Base-by-base conservation (phyloP, 768 basidiomycete species). In the Termitomyces sp. region DNA sequence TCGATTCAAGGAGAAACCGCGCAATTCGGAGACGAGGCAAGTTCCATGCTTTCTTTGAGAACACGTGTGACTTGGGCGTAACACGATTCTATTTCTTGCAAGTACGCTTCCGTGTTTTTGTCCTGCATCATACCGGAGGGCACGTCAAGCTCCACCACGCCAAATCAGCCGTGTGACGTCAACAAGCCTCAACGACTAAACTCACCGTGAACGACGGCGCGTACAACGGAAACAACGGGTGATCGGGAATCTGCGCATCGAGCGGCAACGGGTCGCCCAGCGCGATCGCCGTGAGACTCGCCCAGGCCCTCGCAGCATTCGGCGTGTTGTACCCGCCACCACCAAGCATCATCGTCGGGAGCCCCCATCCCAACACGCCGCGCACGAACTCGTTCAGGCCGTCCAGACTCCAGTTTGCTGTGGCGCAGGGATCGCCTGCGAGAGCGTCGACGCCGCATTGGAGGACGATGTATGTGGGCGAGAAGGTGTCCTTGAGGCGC, bases 381-480 rank as follows among this genome's bases (percentile, higher is more conserved):
- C 62, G 78, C 87, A 90, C 88, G 89, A 4, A 86, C 84, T 92
- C 88, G 43, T 78, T 76, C 0, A 73, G 67, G 2, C 70, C 71
- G 9, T 76, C 81, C 28, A 92, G 69, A 6, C 80, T 76, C 85
- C 87, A 86, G 68, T 92, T 87, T 77, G 88, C 86, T 3, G 81
- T 79, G 4, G 80, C 79, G 70, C 86, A 86, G 1, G 89, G 87
- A 69, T 97, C 95, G 0, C 88, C 92, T 0, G 92, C 86, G 3
- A 98, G 79, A 0, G 86, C 92, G 62, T 98, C 95, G 1, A 85
- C 83, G 2, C 95, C 95, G 57, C 93, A 92, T 65, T 97, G 94
- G 0, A 97, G 65, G 0, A 96, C 80, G 14, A 92, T 69, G 64
- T 82, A 91, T 63, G 95, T 89, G 0, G 94, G 94, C 4, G 73